Base-by-base conservation (phyloP, 192 early-diverging fungal species). In the Mortierella alpina region DNA sequence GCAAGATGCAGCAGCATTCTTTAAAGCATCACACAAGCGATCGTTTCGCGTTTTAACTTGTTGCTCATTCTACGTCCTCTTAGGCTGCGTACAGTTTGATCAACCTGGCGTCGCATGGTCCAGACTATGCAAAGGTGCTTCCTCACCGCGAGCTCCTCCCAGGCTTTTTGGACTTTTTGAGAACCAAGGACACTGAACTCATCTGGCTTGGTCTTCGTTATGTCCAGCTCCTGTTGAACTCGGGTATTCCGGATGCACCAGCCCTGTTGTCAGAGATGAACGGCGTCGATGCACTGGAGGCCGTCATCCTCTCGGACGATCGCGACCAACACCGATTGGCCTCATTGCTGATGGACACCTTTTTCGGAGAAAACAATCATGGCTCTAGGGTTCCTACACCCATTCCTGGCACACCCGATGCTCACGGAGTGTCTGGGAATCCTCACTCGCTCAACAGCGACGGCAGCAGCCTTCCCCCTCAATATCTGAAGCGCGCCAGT, bases 201-300 rank as follows among this genome's bases (percentile, higher is more conserved):
- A 89, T 91, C 54, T 84, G 84, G 12, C 85, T 93, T 52, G 92
- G 92, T 8, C 70, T 91, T 22, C 85, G 86, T 17, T 93, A 89
- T 54, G 58, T 93, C 4, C 84, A 88, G 31, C 53, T 93, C 11
- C 22, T 89, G 31, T 82, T 91, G 54, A 55, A 86, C 83, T 57
- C 86, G 76, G 62, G 72, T 1, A 80, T 90, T 39, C 72, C 81
- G 7, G 83, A 82, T 49, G 84, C 83, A 7, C 69, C 73, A 10
- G 53, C 61, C 4, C 20, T 84, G 44, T 47, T 84, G 3, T 66
- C 73, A 11, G 63, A 70, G 11, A 63, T 82, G 64, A 81, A 86
- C 44, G 88, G 84, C 2, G 87, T 90, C 58, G 88, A 89, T 68
- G 89, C 88, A 7, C 77, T 92, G 47, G 90, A 92, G 69, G 84